These are phyloP conservation scores for Salix exigua DNA, from an alignment of 345 rosid genomes.

Conservation along the genomic window DNA sequence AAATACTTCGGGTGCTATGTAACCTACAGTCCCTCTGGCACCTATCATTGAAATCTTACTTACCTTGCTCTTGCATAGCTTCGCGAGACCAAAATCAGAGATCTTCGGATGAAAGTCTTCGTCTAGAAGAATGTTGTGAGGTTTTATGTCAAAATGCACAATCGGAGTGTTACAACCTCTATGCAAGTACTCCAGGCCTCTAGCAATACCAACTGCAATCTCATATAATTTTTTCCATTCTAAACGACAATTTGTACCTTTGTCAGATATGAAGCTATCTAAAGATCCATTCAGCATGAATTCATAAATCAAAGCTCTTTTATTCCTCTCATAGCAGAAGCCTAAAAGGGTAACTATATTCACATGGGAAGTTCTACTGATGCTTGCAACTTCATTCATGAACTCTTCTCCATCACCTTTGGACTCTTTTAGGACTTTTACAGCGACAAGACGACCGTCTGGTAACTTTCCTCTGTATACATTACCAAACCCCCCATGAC, in stretches of 20 bases:
- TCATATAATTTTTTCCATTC: not conserved
- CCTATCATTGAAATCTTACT: slow-evolving; percentile 7
- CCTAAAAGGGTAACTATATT: slow-evolving; percentile 40
- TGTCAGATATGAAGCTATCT: slow-evolving; percentile 14
- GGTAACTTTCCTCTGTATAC: slow-evolving; percentile 31
- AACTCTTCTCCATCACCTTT: slow-evolving; percentile 33
- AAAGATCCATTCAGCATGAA: slow-evolving; percentile 43
- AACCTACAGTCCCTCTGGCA: slow-evolving; percentile 19
- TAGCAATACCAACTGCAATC: too few relatives aligned
- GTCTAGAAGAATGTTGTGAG: slow-evolving; percentile 23
- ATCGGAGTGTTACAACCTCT: not conserved
- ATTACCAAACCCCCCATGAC: slow-evolving; percentile 31
- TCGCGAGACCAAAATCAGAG: too few relatives aligned
- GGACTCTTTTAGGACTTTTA: slow-evolving; percentile 21
- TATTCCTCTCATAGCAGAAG: slow-evolving; percentile 33
- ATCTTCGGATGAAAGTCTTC: not conserved
- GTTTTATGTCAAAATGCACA: slow-evolving; percentile 26
- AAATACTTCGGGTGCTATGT: slow-evolving; percentile 22
- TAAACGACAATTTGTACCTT: not conserved
- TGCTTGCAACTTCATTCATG: slow-evolving; percentile 46
- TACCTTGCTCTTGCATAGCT: not conserved
- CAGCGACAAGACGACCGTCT: slow-evolving; percentile 24
- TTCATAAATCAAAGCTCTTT: slow-evolving; percentile 36
- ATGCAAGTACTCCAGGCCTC: too few relatives aligned
- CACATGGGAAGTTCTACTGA: slow-evolving; percentile 45